Evolutionary conservation across 345 rosid genomes (phyloP), one percentile per base, ranked within the genome.

Genomic region (Trapa incisa): DNA sequence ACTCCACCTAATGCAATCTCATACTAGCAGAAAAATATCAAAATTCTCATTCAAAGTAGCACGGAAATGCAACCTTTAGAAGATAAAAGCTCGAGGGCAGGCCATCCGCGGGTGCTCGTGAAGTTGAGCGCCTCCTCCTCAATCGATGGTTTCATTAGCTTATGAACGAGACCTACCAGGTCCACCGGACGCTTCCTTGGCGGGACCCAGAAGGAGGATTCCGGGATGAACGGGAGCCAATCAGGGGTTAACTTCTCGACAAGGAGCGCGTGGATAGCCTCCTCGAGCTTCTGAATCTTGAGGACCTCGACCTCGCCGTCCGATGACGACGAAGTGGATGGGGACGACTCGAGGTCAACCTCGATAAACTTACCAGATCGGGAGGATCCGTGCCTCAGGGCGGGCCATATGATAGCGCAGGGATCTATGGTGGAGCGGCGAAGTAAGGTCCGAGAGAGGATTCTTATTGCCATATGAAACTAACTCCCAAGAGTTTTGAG

Each of bases 221-320:
- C 87, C 8, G 83, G 82, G 48, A 75, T 61, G 71, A 83, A 78
- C 67, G 84, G 87, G 47, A 83, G 78, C 87, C 87, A 83, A 67
- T 80, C 81, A 29, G 87, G 84, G 15, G 87, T 72, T 52, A 82
- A 71, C 68, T 74, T 77, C 61, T 64, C 71, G 43, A 80, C 75
- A 57, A 73, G 57, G 37, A 78, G 33, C 33, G 67, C 50, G 41
- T 78, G 76, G 58, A 83, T 48, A 16, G 78, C 68, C 37, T 78
- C 84, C 75, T 78, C 87, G 73, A 83, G 73, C 68, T 70, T 71
- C 62, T 41, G 65, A 47, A 70, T 32, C 53, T 65, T 61, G 56
- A 61, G 1, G 11, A 14, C 64, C 65, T 57, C 72, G 33, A 41
- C 17, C n/a, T 74, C 77, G 37, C 22, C 72, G 43, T 72, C 75